Conservation (phyloP, 1,284 basidiomycete genomes). For the Spongispora temasekensis region DNA sequence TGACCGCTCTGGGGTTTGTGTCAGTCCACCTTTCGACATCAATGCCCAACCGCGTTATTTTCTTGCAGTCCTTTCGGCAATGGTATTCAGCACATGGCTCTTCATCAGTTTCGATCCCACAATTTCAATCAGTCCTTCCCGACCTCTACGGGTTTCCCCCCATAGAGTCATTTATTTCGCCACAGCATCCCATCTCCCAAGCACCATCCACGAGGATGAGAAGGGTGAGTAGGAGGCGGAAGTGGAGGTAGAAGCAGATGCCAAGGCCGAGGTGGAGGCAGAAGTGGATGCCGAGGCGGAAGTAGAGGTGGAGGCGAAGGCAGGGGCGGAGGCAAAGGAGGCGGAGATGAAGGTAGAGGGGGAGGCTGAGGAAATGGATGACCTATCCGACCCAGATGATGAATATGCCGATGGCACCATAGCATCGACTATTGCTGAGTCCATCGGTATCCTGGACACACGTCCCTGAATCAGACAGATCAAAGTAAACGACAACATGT, state of each 20-base stretch:
- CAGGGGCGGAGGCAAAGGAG: not conserved
- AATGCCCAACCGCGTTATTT: not conserved
- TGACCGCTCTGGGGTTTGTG: not conserved
- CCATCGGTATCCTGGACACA: not conserved
- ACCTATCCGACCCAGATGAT: not conserved
- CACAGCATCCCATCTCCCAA: not conserved
- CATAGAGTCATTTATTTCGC: not conserved
- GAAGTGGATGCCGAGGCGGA: too few species aligned
- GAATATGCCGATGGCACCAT: not conserved
- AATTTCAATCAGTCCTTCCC: not conserved
- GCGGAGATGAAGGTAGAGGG: too few species aligned
- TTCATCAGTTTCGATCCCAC: not conserved
- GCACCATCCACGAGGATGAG: not conserved
- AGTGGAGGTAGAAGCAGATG: not conserved
- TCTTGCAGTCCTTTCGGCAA: not conserved
- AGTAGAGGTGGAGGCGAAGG: not conserved
- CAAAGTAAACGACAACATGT: not conserved
- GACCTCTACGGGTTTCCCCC: not conserved
- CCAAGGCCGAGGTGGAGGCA: too few species aligned
- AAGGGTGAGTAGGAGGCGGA: not conserved
- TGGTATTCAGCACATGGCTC: not conserved
- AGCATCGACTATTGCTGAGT: not conserved
- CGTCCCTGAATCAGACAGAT: not conserved
- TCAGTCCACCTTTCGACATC: not conserved
- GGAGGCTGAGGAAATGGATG: not conserved